Evolutionary conservation across 805 yeast species (phyloP), one percentile per base, ranked within the genome.

Genomic region (Cyberlindnera misumaiensis): DNA sequence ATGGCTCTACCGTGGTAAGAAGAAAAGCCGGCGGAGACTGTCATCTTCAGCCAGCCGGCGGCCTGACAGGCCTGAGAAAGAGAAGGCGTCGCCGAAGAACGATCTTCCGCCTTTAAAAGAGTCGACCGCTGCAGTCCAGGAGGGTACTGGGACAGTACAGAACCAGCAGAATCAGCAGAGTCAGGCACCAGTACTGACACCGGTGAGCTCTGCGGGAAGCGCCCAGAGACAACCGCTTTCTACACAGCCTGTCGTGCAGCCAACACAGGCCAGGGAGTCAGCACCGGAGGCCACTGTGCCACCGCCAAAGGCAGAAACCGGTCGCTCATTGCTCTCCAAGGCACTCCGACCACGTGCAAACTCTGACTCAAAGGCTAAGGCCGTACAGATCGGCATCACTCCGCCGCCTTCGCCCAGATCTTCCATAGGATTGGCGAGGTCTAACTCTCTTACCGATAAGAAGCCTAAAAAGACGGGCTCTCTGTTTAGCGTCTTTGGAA

Each of bases 1-100:
- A 53, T 84, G 95, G 95, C 64, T 84, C 20, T 83, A 83, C 54
- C 67, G 87, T 50, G 89, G 89, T n/a, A 80, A 80, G 54, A 77
- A 80, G 30, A 67, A 76, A 37, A 41, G 53, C 35, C 58, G 46
- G 36, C 50, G 59, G 41, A 47, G 58, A 2, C 32, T 41, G 16
- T 53, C 62, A 32, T 47, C 41, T 11, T 37, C 28, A 46, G 44
- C 54, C 42, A 34, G 43, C 36, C 15, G 41, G 16, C 27, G 12
- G 37, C 36, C 29, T 20, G 24, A 8, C 24, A 29, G 7, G 31
- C 31, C 35, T 22, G 40, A 38, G 40, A 40, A 30, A 27, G 42
- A 38, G 39, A 39, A 25, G 35, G 36, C 28, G 4, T 13, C 34
- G 25, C 7, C 16, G 32, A 20, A 20, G 24, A 20, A 20, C 8